phyloP scores from a whole-genome alignment of 1,284 basidiomycete genomes.

The Trametes versicolor region DNA sequence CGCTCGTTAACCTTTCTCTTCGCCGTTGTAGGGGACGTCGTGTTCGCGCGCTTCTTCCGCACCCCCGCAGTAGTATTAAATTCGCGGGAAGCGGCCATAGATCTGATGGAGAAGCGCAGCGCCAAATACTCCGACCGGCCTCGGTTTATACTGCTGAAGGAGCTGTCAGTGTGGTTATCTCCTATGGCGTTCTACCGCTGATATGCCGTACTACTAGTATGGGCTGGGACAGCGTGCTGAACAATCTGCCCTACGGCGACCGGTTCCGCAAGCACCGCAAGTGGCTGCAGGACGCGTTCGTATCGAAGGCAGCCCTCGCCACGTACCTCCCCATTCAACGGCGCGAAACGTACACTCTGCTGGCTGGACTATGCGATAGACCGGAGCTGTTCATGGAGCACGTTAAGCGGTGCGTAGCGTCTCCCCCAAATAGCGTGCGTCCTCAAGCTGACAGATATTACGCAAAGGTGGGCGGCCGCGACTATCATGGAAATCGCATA shows the following conservation, averaged over 20 bases:
- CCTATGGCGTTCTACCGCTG: neutral
- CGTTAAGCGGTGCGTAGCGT: conserved; percentile 37
- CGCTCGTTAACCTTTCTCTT: neutral
- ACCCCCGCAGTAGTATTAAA: conserved; percentile 50
- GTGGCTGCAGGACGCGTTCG: conserved; percentile 43
- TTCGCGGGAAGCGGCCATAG: conserved; percentile 46
- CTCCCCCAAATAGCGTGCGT: neutral
- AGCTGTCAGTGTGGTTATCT: conserved; percentile 37
- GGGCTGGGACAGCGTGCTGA: conserved; percentile 39
- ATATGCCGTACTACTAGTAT: conserved; percentile 26
- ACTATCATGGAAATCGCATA: conserved; percentile 40
- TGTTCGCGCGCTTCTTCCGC: conserved; percentile 48
- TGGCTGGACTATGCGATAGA: conserved; percentile 35
- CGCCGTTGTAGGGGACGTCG: conserved; percentile 46
- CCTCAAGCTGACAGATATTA: neutral
- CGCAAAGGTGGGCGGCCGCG: conserved; percentile 35
- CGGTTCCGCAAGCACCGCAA: conserved; percentile 44
- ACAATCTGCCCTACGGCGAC: conserved; percentile 41
- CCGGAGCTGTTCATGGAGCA: conserved; percentile 40
- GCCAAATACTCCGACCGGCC: conserved; percentile 52
- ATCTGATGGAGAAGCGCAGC: conserved; percentile 54
- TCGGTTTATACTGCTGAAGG: conserved; percentile 39
- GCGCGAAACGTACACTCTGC: conserved; percentile 40
- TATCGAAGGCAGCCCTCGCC: conserved; percentile 30
- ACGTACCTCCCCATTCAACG: conserved; percentile 40